Evolutionary conservation across 441 rosid species (phyloP).

Genomic region (Erysimum cheiri): DNA sequence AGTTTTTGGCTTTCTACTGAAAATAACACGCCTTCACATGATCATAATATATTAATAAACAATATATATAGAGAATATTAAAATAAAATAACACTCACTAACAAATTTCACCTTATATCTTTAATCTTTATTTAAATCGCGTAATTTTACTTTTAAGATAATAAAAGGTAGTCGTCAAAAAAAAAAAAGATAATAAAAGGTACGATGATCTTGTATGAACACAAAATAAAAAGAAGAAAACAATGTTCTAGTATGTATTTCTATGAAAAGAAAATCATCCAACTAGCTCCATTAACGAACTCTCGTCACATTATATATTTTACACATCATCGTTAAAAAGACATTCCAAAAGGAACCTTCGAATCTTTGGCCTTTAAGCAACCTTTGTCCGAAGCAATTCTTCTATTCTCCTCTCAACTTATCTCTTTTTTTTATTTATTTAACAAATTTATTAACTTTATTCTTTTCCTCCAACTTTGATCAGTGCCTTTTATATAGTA

Average conservation of each 20-base stretch:
- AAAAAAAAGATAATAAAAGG: too few species aligned
- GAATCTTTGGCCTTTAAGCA: conserved; percentile 92
- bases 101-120: background rate
- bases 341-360: conserved; percentile 48
- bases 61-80: background rate
- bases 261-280: conserved; percentile 32
- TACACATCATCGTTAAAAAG: conserved; percentile 46
- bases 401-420: conserved; percentile 43
- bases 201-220: conserved; percentile 21
- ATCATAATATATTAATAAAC: background rate
- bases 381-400: conserved; percentile 94
- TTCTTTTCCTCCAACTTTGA: conserved; percentile 30
- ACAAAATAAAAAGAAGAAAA: conserved; percentile 9
- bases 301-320: conserved; percentile 37
- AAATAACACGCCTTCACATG: background rate
- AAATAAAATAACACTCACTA: background rate
- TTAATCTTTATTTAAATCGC: background rate
- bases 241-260: background rate
- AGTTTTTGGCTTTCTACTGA: background rate
- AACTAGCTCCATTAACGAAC: conserved; percentile 26
- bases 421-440: background rate
- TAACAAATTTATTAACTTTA: conserved; percentile 34
- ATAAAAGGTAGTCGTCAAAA: too few species aligned
- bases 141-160: background rate
- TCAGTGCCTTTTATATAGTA: conserved; percentile 16